Evolutionary conservation across 2,329 filamentous ascomycete species (phyloP), one percentile per base, ranked within the genome.

Genomic region (Mollisiaceae sp.): DNA sequence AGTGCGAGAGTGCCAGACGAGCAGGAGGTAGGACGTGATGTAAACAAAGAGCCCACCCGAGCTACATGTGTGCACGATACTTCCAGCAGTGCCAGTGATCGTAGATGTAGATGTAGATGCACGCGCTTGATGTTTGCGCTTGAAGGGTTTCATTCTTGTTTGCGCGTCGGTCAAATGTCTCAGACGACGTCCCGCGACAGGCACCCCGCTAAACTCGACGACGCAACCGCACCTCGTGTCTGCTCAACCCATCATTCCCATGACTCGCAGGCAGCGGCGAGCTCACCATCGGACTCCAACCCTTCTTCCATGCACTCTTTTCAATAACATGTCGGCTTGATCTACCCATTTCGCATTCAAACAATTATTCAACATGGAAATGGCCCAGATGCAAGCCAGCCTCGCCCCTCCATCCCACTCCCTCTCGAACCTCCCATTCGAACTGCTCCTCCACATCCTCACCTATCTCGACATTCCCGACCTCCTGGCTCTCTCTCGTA

Each of bases 401-500:
- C 15, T 38, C 27, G 12, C 39, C 18, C 22, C 43, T 12, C 36
- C 55, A 14, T 27, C 54, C 24, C 47, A 54, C 36, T 38, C 50
- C 27, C 63, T 72, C 41, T 41, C 62, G 43, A 35, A 52, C 65
- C 66, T 74, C 58, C 70, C 73, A 32, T 43, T 62, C 41, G 82
- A 83, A 74, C 74, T 83, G 47, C 73, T 82, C 32, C 77, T 82
- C 39, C 75, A 75, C 45, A 77, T 83, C 61, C 73, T 83, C 41
- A 75, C 75, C n/a, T 79, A 76, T 73, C 76, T 83, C 47, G 74
- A 82, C 12, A 76, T 82, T 18, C 76, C 79, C n/a, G 81, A 83
- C 65, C 77, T 83, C 20, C 76, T 82, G 58, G 71, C 77, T 61
- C 69, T 78, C 43, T 78, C 79, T 39, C 77, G 81, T 66, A 71